A percentile compares a stretch with the other conserved stretches of the same genome.
These are phyloP conservation scores for Globisporangium uncinulatum DNA, from an alignment of 352 stramenopile species.

Conservation along the genomic window DNA sequence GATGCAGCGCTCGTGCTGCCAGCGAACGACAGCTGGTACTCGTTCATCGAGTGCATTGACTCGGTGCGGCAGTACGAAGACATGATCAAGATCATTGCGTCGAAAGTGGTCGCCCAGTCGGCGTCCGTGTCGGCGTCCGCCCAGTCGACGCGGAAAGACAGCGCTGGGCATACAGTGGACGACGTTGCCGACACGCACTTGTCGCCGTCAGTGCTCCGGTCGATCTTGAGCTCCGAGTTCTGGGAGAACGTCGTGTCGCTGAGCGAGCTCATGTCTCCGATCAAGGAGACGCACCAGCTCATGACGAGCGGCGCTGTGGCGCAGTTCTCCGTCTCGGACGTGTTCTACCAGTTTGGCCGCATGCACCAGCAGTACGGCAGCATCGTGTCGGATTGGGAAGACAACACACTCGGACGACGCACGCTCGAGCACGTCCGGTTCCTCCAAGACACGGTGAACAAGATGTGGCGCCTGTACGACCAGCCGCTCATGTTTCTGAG, in stretches of 20 bases:
- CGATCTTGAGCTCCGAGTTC: constrained; percentile 59
- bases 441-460: constrained; percentile 51
- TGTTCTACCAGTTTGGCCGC: constrained; percentile 74
- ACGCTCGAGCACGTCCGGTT: constrained; percentile 53
- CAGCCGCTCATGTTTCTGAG: constrained; percentile 61
- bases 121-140: neutral
- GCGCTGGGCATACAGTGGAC: constrained; percentile 32
- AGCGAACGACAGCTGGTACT: constrained; percentile 48
- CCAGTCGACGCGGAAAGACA: constrained; percentile 33
- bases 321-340: constrained; percentile 55
- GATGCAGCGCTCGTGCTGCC: constrained; percentile 49
- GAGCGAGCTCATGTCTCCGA: constrained; percentile 71
- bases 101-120: constrained; percentile 38
- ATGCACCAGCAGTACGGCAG: constrained; percentile 71
- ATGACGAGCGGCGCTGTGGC: constrained; percentile 31
- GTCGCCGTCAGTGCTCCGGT: constrained; percentile 34
- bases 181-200: constrained; percentile 38
- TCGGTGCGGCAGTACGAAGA: constrained; percentile 77
- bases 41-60: constrained; percentile 77
- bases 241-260: constrained; percentile 71
- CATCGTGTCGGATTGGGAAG: constrained; percentile 69
- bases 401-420: constrained; percentile 36
- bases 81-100: constrained; percentile 79
- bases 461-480: constrained; percentile 74
- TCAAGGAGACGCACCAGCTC: constrained; percentile 71